Evolutionary conservation across 75 land plant species (phyloP), one percentile per base, ranked within the genome.

Genomic region (Pinus albicaulis): DNA sequence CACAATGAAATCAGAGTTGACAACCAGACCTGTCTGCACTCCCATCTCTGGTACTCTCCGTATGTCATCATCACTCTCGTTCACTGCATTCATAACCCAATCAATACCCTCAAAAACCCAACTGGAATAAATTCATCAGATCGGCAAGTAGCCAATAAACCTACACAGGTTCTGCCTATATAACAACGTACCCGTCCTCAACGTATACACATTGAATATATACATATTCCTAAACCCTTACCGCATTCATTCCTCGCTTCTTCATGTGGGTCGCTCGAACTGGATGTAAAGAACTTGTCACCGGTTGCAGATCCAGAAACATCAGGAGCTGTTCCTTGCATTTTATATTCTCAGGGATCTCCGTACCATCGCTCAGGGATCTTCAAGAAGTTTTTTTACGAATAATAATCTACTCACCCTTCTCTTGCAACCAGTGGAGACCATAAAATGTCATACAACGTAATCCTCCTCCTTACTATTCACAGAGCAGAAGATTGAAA

Each of bases 1-100:
- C 3, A 68, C 71, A 28, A 11, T 52, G 16, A 31, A 44, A 44
- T 44, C 44, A 2, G 71, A 68, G 26, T 68, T 38, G 22, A 38
- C 44, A 68, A n/a, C 10, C 24, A 36, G 12, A 5, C 23, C 71
- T 7, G 71, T 7, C 23, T 19, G 36, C 8, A 20, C 36, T 68
- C 48, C 71, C 71, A 68, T 68, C 71, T 68, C 71, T 68, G 71
- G 71, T 17, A 68, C 71, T 68, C 71, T 68, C 6, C 52, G n/a
- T 10, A 38, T 19, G 10, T 68, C 71, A 41, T 68, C 71, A 38
- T 68, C 71, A 38, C 71, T 68, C 23, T 68, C 71, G 20, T 68
- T 68, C 22, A 68, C 71, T 68, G 71, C 71, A 68, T 68, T 38
- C 3, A 38, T 15, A 7, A 64, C 22, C 7, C 17, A 19, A 19